Evolutionary conservation across 306 rosid genomes (phyloP).

Genomic region (Alnus rubra): DNA sequence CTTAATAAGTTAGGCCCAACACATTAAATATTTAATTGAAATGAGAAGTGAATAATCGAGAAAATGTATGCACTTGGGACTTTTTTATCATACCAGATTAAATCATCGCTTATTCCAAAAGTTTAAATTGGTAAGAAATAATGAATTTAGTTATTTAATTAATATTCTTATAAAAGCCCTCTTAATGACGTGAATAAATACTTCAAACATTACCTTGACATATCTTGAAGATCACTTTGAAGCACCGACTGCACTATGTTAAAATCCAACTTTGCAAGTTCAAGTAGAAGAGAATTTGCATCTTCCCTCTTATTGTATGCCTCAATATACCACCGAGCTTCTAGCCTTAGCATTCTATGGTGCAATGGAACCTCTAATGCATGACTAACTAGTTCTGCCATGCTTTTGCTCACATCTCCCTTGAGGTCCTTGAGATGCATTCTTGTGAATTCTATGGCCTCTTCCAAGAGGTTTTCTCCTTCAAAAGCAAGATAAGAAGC

Average conservation of each 20-base stretch:
- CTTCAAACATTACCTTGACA: slow-evolving; percentile 36
- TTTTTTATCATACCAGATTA: no score
- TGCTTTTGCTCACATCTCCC: not conserved
- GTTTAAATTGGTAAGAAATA: no score
- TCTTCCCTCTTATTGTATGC: slow-evolving; percentile 35
- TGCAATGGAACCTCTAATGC: slow-evolving; percentile 52
- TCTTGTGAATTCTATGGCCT: slow-evolving; percentile 42
- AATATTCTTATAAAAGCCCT: no score
- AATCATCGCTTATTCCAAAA: no score
- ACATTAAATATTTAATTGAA: no score
- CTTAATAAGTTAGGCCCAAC: no score
- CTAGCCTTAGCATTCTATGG: slow-evolving; percentile 42
- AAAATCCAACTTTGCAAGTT: slow-evolving; percentile 50
- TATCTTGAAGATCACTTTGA: slow-evolving; percentile 44
- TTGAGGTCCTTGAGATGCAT: slow-evolving; percentile 32
- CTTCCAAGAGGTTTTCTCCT: slow-evolving; percentile 51
- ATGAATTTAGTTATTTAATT: no score
- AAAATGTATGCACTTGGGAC: no score
- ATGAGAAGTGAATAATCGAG: no score
- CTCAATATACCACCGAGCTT: slow-evolving; percentile 55
- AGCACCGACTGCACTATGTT: slow-evolving; percentile 48
- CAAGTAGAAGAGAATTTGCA: slow-evolving; percentile 33
- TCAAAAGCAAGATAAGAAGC: slow-evolving; percentile 49
- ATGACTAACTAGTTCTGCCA: slow-evolving; percentile 18
- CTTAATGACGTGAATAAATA: no score